Conservation (phyloP, 768 basidiomycete species). For the Neoboletus subvelutipes region DNA sequence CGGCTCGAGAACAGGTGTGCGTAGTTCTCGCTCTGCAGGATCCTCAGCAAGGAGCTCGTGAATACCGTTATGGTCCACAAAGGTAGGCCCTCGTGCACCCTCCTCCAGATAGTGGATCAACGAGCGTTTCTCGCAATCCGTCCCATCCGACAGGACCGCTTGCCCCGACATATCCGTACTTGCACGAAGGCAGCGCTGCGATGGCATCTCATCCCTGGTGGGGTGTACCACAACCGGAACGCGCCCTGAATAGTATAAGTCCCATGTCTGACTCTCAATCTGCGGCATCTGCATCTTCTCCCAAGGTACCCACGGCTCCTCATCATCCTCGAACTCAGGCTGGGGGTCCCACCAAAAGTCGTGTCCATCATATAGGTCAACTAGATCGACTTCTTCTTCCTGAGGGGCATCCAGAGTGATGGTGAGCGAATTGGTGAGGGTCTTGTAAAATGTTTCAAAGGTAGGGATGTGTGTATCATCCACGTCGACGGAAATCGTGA, state of each 20-base stretch:
- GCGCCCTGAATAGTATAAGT: not conserved
- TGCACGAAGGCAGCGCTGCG: not conserved
- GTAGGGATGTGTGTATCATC: not conserved
- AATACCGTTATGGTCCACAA: conserved; percentile 11
- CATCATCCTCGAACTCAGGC: conserved; percentile 17
- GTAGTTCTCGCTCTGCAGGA: conserved; percentile 1
- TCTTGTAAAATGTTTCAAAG: conserved; percentile 18
- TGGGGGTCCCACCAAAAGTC: not conserved
- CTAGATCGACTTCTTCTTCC: conserved; percentile 6
- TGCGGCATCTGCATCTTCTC: not conserved
- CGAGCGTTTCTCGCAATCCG: not conserved
- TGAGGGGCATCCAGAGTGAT: not conserved
- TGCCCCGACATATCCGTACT: not conserved
- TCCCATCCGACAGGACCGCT: not conserved
- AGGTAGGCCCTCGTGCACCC: conserved; percentile 16
- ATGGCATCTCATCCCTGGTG: not conserved
- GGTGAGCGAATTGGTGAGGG: conserved; percentile 5
- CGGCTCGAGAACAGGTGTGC: not conserved
- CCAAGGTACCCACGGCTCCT: conserved; percentile 25
- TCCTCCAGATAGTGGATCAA: conserved; percentile 21
- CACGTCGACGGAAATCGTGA: conserved; percentile 9
- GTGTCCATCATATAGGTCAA: not conserved
- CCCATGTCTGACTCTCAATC: not conserved
- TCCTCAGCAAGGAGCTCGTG: conserved; percentile 2
- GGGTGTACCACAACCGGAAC: conserved; percentile 6